phyloP scores from a whole-genome alignment of 805 yeast genomes.

The Dipodascopsis uninucleata region DNA sequence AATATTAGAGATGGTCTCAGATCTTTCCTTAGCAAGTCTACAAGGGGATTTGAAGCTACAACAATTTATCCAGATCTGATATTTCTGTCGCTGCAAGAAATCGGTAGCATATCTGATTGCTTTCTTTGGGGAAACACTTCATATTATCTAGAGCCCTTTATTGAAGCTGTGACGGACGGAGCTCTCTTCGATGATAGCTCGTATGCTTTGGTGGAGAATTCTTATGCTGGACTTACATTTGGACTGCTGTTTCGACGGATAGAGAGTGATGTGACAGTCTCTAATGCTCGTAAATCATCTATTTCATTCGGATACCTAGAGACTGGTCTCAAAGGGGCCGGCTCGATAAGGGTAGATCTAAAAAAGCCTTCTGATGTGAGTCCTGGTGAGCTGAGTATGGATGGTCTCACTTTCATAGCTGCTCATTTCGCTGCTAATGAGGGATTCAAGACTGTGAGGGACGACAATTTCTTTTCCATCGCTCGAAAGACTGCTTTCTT shows the following conservation, averaged over 20 bases:
- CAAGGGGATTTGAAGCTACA: neutral
- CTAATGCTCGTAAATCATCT: constrained; percentile 23
- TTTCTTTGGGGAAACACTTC: constrained; percentile 30
- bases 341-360: constrained; percentile 52
- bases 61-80: constrained; percentile 30
- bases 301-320: constrained; percentile 48
- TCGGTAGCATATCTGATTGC: constrained; percentile 37
- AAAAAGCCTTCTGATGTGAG: too few species aligned
- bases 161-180: constrained; percentile 28
- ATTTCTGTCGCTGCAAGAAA: constrained; percentile 39
- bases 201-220: constrained; percentile 23
- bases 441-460: constrained; percentile 55
- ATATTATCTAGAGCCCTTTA: constrained; percentile 31
- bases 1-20: constrained; percentile 10
- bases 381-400: constrained; percentile 36
- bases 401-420: constrained; percentile 63
- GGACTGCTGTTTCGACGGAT: constrained; percentile 33
- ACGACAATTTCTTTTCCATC: constrained; percentile 49
- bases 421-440: constrained; percentile 80
- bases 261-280: constrained; percentile 43
- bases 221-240: constrained; percentile 34
- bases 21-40: constrained; percentile 1
- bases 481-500: constrained; percentile 55
- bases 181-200: constrained; percentile 5
- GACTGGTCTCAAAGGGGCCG: constrained; percentile 74